phyloP scores from a whole-genome alignment of 768 basidiomycete species.

The Holtermannia corniformis region DNA sequence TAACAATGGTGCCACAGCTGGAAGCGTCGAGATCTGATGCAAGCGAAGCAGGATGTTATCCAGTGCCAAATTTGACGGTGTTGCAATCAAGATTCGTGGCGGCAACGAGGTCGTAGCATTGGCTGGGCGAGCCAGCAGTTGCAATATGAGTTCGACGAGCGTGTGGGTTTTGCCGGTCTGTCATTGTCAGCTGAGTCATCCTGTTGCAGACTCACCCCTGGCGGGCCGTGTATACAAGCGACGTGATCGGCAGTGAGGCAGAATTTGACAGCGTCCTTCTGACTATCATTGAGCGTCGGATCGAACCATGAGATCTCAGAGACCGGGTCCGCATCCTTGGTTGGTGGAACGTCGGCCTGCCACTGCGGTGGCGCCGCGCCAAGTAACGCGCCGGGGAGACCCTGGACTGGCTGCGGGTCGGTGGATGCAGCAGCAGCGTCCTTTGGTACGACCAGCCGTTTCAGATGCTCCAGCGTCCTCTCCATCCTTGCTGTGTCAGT shows the following conservation, averaged over 20 bases:
- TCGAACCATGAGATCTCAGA: slow-evolving; percentile 59
- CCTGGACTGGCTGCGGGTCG: no score
- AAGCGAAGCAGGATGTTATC: slow-evolving; percentile 91
- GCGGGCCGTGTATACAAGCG: slow-evolving; percentile 94
- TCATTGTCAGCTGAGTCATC: neutral
- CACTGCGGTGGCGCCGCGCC: slow-evolving; percentile 47
- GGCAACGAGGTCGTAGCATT: slow-evolving; percentile 7
- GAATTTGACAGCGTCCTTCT: slow-evolving; percentile 72
- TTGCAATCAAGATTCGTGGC: slow-evolving; percentile 28
- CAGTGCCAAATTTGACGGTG: slow-evolving; percentile 53
- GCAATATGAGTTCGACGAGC: slow-evolving; percentile 83
- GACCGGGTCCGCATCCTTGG: slow-evolving; percentile 34
- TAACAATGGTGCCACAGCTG: slow-evolving; percentile 28
- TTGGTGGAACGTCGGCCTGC: slow-evolving; percentile 40
- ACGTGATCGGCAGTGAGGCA: slow-evolving; percentile 71
- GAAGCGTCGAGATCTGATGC: slow-evolving; percentile 11
- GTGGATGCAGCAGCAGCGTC: neutral
- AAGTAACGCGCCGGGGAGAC: slow-evolving; percentile 65
- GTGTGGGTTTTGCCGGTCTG: slow-evolving; percentile 95
- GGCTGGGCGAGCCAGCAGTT: slow-evolving; percentile 41
- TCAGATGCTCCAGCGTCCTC: slow-evolving; percentile 60
- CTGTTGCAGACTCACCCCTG: slow-evolving; percentile 48
- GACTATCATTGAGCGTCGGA: slow-evolving; percentile 65
- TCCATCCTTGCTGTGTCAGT: slow-evolving; percentile 59
- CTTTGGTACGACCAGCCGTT: slow-evolving; percentile 43